Evolutionary conservation across 225 moss, liverwort and hornwort species (phyloP), one percentile per base, ranked within the genome.

Genomic region (Pseudoscleropodium purum): DNA sequence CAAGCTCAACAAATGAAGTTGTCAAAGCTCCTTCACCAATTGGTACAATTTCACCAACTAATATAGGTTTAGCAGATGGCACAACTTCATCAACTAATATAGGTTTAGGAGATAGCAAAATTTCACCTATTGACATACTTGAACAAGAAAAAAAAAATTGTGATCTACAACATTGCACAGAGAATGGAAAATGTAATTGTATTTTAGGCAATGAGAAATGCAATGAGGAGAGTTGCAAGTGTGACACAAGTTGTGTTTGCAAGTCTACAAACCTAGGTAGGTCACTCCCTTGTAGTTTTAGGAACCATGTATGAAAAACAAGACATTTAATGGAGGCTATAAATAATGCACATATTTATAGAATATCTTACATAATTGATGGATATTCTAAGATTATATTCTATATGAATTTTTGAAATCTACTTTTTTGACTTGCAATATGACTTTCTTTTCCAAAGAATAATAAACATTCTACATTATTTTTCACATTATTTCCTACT

Each of bases 191-290:
- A 9, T 88, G 90, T 56, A 65, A 67, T 30, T 81, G 86, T 75
- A 52, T 15, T n/a, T 20, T 21, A 74, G 62, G 52, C 5, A 12
- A 82, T 69, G 57, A 37, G 12, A 65, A 77, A 72, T 90, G 83
- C 69, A 84, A 57, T 11, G 2, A 76, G 9, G 84, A 81, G 12
- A 85, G 69, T 67, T 92, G 92, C 79, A 89, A 82, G 34, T 90
- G 93, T 89, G 85, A 54, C 6, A 43, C 36, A 60, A 92, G 52
- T 18, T 89, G 89, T 74, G 29, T 45, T 73, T 93, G 92, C 87
- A 84, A 84, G 64, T 37, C 64, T 5, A 69, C 43, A 86, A 77
- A 64, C 6, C 8, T 0, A 2, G 11, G 52, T 63, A 63, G 16
- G 64, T 51, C 15, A 76, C 16, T 30, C 2, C 6, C 15, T 82